Base-by-base conservation (phyloP, 805 yeast species). In the Starmera dryadoides region DNA sequence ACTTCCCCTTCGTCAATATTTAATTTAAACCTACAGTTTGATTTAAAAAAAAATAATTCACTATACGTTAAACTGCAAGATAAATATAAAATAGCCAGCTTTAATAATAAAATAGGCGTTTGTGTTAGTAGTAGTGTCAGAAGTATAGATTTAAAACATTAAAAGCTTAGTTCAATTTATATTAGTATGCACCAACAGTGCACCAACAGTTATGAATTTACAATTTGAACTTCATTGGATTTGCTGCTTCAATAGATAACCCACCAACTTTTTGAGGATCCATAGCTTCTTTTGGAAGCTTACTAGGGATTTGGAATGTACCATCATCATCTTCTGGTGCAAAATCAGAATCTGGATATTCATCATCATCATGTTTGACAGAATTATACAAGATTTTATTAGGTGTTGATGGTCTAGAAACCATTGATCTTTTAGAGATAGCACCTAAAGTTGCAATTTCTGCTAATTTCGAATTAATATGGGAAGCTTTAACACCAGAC, bases 321-420 rank as follows among this genome's bases (percentile, higher is more conserved):
- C 10, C 29, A 8, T 32, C 35, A 3, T 23, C 20, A 15, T n/a
- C 20, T 16, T n/a, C 31, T 7, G 12, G 19, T 4, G 20, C 18
- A 14, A 31, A 22, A 10, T 36, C 37, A 19, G 49, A 47, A 12
- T 50, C 52, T 16, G 55, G 53, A 31, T 43, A 53, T 34, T 51
- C 46, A 35, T 60, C 65, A 36, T 65, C 68, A 1, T 45, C 44
- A 33, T 56, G 53, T 2, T 46, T 33, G 1, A 63, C 45, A 2
- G 69, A 69, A 35, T 63, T 65, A 45, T 58, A 65, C 1, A 55
- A 76, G 28, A 84, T 64, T 40, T 69, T 56, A 51, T 84, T 84
- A 0, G 88, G 88, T 2, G 84, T 78, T 14, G 69, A 68, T 3
- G 73, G 68, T 44, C 73, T 68, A 16, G 72, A 55, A n/a, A 71